Conservation (phyloP, 768 basidiomycete species). For the Psilocybe cubensis region DNA sequence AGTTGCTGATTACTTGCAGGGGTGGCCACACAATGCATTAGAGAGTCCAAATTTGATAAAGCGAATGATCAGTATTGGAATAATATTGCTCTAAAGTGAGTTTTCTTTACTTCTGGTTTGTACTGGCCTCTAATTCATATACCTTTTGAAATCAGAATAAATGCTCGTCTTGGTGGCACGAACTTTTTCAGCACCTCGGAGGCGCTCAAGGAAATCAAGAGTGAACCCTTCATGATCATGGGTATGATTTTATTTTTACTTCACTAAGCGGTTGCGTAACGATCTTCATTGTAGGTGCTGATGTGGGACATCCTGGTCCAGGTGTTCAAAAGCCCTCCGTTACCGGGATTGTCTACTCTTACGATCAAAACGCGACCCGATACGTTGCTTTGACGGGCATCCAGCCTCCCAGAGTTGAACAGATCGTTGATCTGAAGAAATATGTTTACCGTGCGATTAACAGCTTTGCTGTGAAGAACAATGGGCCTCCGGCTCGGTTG, state of each 20-base stretch:
- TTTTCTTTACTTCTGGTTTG: background rate
- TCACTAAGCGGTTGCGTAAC: no score
- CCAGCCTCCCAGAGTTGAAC: slow-evolving; percentile 7
- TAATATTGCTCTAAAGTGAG: slow-evolving; percentile 12
- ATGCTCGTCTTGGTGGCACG: slow-evolving; percentile 9
- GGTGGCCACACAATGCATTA: slow-evolving; percentile 6
- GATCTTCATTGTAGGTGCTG: slow-evolving; percentile 6
- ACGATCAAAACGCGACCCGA: slow-evolving; percentile 5
- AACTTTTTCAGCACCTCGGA: slow-evolving; percentile 7
- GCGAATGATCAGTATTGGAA: slow-evolving; percentile 14
- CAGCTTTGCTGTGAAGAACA: background rate
- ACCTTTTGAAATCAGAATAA: background rate
- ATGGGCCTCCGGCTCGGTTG: background rate
- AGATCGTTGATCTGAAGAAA: background rate
- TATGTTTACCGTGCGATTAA: slow-evolving; percentile 1
- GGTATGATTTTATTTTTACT: no score
- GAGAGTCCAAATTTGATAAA: background rate
- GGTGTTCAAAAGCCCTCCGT: slow-evolving; percentile 14
- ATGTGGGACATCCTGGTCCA: slow-evolving; percentile 14
- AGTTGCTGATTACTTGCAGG: background rate
- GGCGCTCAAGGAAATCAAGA: background rate
- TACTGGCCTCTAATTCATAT: background rate
- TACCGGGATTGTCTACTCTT: slow-evolving; percentile 7
- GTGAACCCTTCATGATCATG: slow-evolving; percentile 6
- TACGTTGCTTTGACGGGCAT: slow-evolving; percentile 12